Base-by-base conservation (phyloP, 208 protist genomes). In the Trypanosoma conorhini region DNA sequence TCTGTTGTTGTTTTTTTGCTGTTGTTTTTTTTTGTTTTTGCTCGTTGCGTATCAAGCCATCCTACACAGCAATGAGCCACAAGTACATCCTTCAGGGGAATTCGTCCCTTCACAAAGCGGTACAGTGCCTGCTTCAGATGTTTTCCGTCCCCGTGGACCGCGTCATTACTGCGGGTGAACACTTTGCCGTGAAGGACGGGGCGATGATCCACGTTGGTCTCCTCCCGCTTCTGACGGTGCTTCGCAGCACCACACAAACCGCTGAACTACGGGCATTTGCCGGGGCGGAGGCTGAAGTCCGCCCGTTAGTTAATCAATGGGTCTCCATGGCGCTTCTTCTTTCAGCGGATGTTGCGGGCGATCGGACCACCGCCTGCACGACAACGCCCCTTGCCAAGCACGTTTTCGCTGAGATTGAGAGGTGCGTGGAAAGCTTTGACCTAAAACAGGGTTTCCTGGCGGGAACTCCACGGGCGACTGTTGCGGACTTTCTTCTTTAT, bases 401-500 rank as follows among this genome's bases (percentile, higher is more conserved):
- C 13, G 35, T 89, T 24, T 85, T 83, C 70, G 64, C 70, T 17
- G 79, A 89, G 30, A 62, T 89, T 59, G 87, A 93, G 69, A 62
- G 56, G 15, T 76, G 74, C 44, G 61, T 93, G 3, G 78, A 82
- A 21, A 21, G 44, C 59, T 65, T 69, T 56, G 63, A 74, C 21
- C 66, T 80, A 15, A 28, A 62, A 1, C 55, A 80, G 33, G 58
- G 63, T 30, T 90, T 82, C 51, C 69, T 91, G 24, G 77, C 78
- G n/a, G 76, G 79, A 61, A 85, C 82, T 10, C 63, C 69, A 5
- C 73, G 71, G 17, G 83, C 89, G 0, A 91, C 86, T 4, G 70
- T 95, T 35, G 89, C 86, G 19, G 89, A 95, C 56, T 59, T 95
- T 22, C 74, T 95, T 7, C 48, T 95, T 30, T 92, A 91, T 68